Percentiles rank a stretch among this genome's conserved stretches.
phyloP scores from a whole-genome alignment of 73 alveolate species.

The Tetrahymena malaccensis region DNA sequence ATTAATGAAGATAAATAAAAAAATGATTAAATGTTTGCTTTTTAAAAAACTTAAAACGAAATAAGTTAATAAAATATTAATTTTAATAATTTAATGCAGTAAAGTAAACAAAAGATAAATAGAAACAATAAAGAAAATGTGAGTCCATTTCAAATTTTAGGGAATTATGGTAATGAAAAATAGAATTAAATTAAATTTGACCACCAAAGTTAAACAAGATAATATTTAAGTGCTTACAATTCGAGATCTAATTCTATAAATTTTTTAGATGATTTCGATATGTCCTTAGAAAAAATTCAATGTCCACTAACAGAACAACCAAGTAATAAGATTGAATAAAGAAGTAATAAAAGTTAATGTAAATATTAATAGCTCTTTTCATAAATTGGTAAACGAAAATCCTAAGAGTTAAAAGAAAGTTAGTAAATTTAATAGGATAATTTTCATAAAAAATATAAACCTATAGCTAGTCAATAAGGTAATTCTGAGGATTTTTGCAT shows the following conservation, averaged over 20 bases:
- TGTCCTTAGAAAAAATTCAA: background rate
- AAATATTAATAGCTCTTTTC: background rate
- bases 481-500: background rate
- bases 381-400: too few relatives aligned
- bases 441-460: too few relatives aligned
- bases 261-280: background rate
- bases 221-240: too few relatives aligned
- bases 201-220: background rate
- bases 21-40: too few relatives aligned
- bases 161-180: background rate
- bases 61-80: too few relatives aligned
- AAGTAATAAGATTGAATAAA: too few relatives aligned
- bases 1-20: too few relatives aligned
- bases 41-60: too few relatives aligned
- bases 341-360: too few relatives aligned
- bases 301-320: background rate
- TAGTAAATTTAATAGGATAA: background rate
- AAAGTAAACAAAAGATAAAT: background rate
- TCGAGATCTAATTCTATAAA: background rate
- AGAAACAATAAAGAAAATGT: background rate
- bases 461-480: background rate
- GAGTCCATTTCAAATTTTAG: too few relatives aligned
- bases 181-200: too few relatives aligned
- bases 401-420: background rate
- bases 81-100: too few relatives aligned